phyloP scores from a whole-genome alignment of 768 basidiomycete genomes.

The Leucosporidium scottii region DNA sequence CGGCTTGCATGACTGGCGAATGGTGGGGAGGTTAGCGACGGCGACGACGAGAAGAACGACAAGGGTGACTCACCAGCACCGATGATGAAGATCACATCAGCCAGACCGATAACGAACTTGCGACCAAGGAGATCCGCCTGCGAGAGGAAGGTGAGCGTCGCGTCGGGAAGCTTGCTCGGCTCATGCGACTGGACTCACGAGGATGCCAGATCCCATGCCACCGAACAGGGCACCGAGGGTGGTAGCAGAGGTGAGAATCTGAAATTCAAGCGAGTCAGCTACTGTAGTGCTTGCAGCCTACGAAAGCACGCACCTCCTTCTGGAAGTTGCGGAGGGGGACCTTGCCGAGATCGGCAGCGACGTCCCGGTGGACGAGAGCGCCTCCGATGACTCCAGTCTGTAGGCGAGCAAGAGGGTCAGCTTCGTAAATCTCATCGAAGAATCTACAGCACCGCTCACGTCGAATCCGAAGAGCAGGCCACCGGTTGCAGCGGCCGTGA shows the following conservation, averaged over 20 bases:
- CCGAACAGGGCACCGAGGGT: constrained; percentile 32
- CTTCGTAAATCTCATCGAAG: neutral
- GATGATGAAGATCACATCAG: constrained; percentile 29
- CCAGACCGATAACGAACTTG: constrained; percentile 31
- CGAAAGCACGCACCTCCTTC: constrained; percentile 23
- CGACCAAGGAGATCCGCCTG: constrained; percentile 23
- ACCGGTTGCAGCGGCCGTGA: constrained; percentile 42
- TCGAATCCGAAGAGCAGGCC: constrained; percentile 34
- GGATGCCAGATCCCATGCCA: constrained; percentile 26
- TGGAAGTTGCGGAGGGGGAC: constrained; percentile 10
- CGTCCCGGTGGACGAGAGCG: constrained; percentile 29
- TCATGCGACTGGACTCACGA: neutral
- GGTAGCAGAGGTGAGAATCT: constrained; percentile 32
- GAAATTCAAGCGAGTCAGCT: neutral
- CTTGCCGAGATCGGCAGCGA: constrained; percentile 21
- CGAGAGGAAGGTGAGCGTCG: too few species aligned
- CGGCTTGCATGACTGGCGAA: constrained; percentile 29
- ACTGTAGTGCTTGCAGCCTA: accelerated
- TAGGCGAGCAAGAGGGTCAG: neutral
- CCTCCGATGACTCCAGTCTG: constrained; percentile 36
- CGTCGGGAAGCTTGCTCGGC: too few species aligned
- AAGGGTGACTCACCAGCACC: constrained; percentile 11
- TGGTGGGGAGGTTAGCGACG: neutral
- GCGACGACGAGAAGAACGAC: too few species aligned
- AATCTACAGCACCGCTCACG: neutral